phyloP scores from a whole-genome alignment of 2,329 filamentous ascomycete species.

The Zymoseptoria pseudotritici region DNA sequence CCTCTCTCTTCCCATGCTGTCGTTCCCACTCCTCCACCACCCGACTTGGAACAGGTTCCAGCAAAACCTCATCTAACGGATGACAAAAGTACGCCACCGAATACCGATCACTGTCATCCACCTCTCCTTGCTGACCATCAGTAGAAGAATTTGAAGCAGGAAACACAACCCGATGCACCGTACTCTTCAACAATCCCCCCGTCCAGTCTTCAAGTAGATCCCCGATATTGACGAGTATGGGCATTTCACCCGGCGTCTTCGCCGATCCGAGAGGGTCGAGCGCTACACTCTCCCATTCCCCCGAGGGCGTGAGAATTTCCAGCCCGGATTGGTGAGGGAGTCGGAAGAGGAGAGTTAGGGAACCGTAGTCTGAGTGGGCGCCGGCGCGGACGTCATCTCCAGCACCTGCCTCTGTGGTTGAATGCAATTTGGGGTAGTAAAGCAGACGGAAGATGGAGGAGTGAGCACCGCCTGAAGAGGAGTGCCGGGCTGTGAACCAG shows the following conservation, averaged over 20 bases:
- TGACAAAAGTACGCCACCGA: constrained; percentile 53
- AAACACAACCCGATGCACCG: constrained; percentile 83
- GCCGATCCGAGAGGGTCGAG: constrained; percentile 48
- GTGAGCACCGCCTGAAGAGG: constrained; percentile 42
- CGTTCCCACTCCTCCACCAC: constrained; percentile 37
- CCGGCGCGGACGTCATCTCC: constrained; percentile 70
- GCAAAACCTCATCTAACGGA: constrained; percentile 47
- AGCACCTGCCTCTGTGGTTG: constrained; percentile 4
- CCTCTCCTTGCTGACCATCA: not conserved
- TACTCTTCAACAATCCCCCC: constrained; percentile 75
- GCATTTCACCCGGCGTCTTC: constrained; percentile 30
- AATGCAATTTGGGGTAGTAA: constrained; percentile 29
- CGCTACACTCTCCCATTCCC: constrained; percentile 39
- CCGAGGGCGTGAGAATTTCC: constrained; percentile 60
- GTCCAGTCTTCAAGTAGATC: constrained; percentile 82
- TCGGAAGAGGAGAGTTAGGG: constrained; percentile 69
- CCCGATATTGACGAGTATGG: constrained; percentile 65
- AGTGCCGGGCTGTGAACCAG: constrained; percentile 58
- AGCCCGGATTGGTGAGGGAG: constrained; percentile 76
- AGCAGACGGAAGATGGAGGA: constrained; percentile 51
- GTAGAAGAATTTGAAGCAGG: constrained; percentile 24
- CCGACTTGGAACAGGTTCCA: constrained; percentile 50
- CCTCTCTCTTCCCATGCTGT: constrained; percentile 23
- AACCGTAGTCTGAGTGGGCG: constrained; percentile 82
- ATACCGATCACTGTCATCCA: constrained; percentile 25